phyloP scores from a whole-genome alignment of 2,329 filamentous ascomycete genomes.

The Monosporascus sp. region DNA sequence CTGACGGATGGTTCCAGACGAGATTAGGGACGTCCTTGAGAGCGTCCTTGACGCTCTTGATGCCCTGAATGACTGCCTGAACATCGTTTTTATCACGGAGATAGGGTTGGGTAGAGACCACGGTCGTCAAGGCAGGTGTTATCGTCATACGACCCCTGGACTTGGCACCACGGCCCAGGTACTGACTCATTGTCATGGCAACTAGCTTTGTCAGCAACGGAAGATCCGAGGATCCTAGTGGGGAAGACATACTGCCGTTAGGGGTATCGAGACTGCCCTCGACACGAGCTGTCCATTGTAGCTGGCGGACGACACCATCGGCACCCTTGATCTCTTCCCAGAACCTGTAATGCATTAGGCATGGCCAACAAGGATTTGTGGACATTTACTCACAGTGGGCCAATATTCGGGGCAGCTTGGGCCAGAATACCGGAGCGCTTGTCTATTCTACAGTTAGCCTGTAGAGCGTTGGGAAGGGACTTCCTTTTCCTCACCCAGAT shows the following conservation, averaged over 20 bases:
- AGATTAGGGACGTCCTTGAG: slow-evolving; percentile 50
- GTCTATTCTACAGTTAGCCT: slow-evolving; percentile 18
- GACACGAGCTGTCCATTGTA: slow-evolving; percentile 63
- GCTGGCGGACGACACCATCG: slow-evolving; percentile 57
- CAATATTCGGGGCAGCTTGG: slow-evolving; percentile 61
- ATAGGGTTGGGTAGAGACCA: slow-evolving; percentile 55
- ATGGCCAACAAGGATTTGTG: neutral
- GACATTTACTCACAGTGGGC: slow-evolving; percentile 42
- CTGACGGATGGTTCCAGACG: slow-evolving; percentile 49
- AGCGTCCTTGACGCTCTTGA: slow-evolving; percentile 54
- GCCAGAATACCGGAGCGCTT: slow-evolving; percentile 54
- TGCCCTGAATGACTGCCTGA: slow-evolving; percentile 57
- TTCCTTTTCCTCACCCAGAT: slow-evolving; percentile 33
- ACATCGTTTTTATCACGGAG: slow-evolving; percentile 54
- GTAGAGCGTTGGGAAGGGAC: neutral
- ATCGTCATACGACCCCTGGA: slow-evolving; percentile 59
- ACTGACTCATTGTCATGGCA: slow-evolving; percentile 51
- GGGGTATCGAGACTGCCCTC: slow-evolving; percentile 45
- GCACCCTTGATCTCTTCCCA: slow-evolving; percentile 53
- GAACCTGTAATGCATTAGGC: slow-evolving; percentile 25
- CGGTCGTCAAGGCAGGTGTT: slow-evolving; percentile 50
- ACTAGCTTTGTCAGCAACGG: slow-evolving; percentile 23
- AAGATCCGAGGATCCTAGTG: neutral
- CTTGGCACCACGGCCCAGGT: slow-evolving; percentile 60
- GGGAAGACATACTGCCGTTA: slow-evolving; percentile 23